Conservation (phyloP, 345 rosid genomes). For the Populus deltoides region DNA sequence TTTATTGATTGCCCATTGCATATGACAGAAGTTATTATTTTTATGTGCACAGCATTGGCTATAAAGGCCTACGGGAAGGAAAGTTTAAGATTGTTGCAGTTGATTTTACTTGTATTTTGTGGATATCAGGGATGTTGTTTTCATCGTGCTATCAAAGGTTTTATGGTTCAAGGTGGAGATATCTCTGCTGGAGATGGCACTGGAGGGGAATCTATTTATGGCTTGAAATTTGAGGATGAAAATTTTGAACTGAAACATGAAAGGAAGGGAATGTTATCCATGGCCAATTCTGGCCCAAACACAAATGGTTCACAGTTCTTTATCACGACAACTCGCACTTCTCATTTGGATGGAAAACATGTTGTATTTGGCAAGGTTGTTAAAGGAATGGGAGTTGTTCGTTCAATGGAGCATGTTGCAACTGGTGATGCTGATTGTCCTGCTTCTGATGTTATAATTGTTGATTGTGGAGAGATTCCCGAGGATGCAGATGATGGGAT, state of each 20-base stretch:
- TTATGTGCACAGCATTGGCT: neutral
- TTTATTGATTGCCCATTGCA: neutral
- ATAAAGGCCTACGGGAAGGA: neutral
- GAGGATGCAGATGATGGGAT: conserved; percentile 79
- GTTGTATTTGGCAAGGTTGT: conserved; percentile 85
- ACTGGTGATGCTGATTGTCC: conserved; percentile 58
- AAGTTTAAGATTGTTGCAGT: neutral
- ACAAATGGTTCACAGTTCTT: conserved; percentile 98
- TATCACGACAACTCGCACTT: conserved; percentile 76
- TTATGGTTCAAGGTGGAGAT: conserved; percentile 95
- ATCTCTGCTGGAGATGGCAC: conserved; percentile 87
- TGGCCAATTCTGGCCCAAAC: conserved; percentile 85
- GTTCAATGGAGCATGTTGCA: conserved; percentile 70
- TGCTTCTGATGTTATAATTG: conserved; percentile 49
- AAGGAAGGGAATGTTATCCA: conserved; percentile 90
- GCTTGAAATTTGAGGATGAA: conserved; percentile 87
- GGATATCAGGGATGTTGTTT: conserved; percentile 68
- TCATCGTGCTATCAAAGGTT: conserved; percentile 80
- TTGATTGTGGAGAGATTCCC: conserved; percentile 77
- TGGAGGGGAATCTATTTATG: conserved; percentile 93
- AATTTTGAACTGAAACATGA: conserved; percentile 86
- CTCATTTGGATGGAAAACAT: conserved; percentile 91
- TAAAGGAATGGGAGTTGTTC: conserved; percentile 94
- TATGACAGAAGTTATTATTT: neutral
- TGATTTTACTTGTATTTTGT: conserved; percentile 1